phyloP scores from a whole-genome alignment of 768 basidiomycete genomes.

The Tricholoma hemisulphureum region DNA sequence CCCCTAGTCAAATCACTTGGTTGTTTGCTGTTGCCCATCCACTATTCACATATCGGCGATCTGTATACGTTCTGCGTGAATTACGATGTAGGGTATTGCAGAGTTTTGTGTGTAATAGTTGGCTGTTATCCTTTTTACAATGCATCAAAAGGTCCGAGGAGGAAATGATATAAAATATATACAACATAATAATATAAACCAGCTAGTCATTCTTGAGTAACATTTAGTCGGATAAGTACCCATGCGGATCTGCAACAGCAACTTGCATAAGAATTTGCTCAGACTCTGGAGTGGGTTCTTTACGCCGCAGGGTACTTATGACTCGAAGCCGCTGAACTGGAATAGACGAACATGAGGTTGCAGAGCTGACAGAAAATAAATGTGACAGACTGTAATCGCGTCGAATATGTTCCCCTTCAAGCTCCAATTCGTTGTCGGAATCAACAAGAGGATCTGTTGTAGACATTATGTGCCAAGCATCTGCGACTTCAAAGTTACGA shows the following conservation, averaged over 20 bases:
- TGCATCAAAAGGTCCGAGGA: neutral
- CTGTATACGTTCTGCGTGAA: neutral
- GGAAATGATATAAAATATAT: slow-evolving; percentile 19
- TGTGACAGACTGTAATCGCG: slow-evolving; percentile 59
- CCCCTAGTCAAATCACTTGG: neutral
- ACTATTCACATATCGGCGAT: neutral
- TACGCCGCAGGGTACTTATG: slow-evolving; percentile 56
- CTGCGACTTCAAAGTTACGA: slow-evolving; percentile 35
- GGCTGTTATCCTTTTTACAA: neutral
- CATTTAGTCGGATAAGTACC: neutral
- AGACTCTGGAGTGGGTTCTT: slow-evolving; percentile 55
- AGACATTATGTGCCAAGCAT: slow-evolving; percentile 69
- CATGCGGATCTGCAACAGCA: slow-evolving; percentile 1
- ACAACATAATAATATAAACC: slow-evolving; percentile 3
- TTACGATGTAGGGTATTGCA: neutral
- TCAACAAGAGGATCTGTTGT: slow-evolving; percentile 71
- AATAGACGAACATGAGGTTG: slow-evolving; percentile 9
- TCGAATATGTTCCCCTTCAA: slow-evolving; percentile 57
- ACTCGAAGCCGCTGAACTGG: slow-evolving; percentile 61
- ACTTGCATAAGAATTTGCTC: slow-evolving; percentile 19
- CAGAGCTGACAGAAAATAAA: slow-evolving; percentile 1
- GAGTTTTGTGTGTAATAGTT: neutral
- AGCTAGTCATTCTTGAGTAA: neutral
- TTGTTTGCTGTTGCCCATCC: neutral
- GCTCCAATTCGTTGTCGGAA: slow-evolving; percentile 64